Base-by-base conservation (phyloP, 2,329 filamentous ascomycete species). In the Myriosclerotinia scirpicola region DNA sequence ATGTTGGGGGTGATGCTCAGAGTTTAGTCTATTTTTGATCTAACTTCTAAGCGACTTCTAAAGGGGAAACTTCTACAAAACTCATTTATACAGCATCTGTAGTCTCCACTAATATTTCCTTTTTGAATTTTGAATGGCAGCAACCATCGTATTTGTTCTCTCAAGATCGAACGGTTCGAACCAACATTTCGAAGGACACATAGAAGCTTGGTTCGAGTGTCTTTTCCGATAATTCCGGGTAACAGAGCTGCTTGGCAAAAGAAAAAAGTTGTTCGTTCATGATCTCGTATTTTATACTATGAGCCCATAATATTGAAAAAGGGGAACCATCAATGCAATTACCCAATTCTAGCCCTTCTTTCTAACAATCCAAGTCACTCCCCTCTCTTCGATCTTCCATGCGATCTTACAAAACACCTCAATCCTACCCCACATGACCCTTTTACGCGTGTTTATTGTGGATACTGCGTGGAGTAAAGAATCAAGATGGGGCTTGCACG, bases 391-490 rank as follows among this genome's bases (percentile, higher is more conserved):
- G 20, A 60, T 60, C 42, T 48, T 59, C 56, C 20, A 48, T 59
- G 56, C 30, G 30, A 48, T 48, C 42, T 42, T 36, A 36, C 3
- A 46, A 48, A 48, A n/a, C 42, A 48, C 48, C 56, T 59, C 56
- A 60, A 48, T 20, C 44, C 20, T 38, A 14, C 58, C 20, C 58
- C 58, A 60, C 58, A 60, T 60, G 8, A 44, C 17, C 44, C 4
- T 17, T 26, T 60, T 60, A 60, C 58, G 44, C 44, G 44, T 60
- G 58, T 60, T 50, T 26, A 50, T 26, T 38, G 44, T 60, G 58
- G 58, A 60, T 5, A 60, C 56, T 11, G 7, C 42, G 56, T 60
- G 42, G 56, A 60, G 42, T 48, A 42, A 22, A 17, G 56, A 60
- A 60, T 48, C 42, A 17, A 48, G 4, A 36, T 30, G 8, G 56